phyloP scores from a whole-genome alignment of 768 basidiomycete species.

The Boletus fagicola region DNA sequence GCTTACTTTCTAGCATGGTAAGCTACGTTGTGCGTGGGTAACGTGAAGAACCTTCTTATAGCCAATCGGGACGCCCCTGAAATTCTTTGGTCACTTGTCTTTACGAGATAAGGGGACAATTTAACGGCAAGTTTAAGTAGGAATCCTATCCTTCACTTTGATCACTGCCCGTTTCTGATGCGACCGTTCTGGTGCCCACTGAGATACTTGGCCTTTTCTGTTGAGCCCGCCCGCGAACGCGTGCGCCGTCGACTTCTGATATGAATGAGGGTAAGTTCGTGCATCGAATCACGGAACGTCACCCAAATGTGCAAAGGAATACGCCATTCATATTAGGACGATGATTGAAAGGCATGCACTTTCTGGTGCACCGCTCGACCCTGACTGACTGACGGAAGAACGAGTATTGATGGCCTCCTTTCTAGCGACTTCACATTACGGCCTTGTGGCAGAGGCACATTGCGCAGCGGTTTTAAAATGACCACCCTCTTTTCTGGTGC shows the following conservation, averaged over 20 bases:
- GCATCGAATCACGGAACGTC: conserved; percentile 4
- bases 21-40: background rate
- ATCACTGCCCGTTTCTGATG: conserved; percentile 2
- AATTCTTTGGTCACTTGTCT: background rate
- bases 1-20: background rate
- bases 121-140: conserved; percentile 8
- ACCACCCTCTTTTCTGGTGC: conserved; percentile 4
- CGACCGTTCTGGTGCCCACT: background rate
- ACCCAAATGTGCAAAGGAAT: background rate
- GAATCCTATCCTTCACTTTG: background rate
- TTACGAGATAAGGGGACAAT: conserved; percentile 13
- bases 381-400: conserved; percentile 12
- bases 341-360: background rate
- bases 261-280: background rate
- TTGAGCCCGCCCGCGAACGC: background rate
- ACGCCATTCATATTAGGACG: conserved; percentile 6
- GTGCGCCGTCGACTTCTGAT: conserved; percentile 1
- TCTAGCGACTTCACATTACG: conserved; percentile 10
- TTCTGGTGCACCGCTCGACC: conserved; percentile 8
- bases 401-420: background rate
- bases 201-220: background rate
- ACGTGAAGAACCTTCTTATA: background rate
- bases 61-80: conserved; percentile 3
- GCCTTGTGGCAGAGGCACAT: conserved; percentile 17
- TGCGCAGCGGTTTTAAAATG: background rate